Conservation (phyloP, 306 rosid genomes). For the Delonix regia region DNA sequence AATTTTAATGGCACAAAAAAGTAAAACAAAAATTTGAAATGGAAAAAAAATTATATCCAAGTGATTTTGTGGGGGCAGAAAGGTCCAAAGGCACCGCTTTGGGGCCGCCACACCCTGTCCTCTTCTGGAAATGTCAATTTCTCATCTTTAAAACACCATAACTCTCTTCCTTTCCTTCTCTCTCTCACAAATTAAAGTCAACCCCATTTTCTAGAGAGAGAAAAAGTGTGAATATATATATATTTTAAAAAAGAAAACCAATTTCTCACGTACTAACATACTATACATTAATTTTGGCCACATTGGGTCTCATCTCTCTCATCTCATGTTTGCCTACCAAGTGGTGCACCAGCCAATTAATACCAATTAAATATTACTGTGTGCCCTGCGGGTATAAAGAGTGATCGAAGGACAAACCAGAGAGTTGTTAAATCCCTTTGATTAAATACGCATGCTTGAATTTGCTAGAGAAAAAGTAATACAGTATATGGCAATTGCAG, state of each 20-base stretch:
- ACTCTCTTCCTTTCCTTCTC: constrained; percentile 37
- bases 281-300: constrained; percentile 1
- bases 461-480: not conserved
- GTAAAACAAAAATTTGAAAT: not conserved
- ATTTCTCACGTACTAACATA: not conserved
- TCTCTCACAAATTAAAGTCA: not conserved
- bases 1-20: not conserved
- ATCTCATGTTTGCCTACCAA: constrained; percentile 41
- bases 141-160: constrained; percentile 60
- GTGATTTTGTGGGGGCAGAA: constrained; percentile 41
- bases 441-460: not conserved
- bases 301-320: constrained; percentile 25
- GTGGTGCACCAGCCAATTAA: constrained; percentile 26
- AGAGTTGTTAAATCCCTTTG: not conserved
- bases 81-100: constrained; percentile 85
- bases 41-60: not conserved
- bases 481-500: constrained; percentile 85
- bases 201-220: not conserved
- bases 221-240: not conserved
- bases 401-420: not conserved
- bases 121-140: constrained; percentile 66
- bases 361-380: constrained; percentile 25
- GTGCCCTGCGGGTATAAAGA: constrained; percentile 34
- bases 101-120: constrained; percentile 80
- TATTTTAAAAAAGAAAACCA: not conserved